These are phyloP conservation scores for Ophioceras dolichostomum DNA, from an alignment of 2,329 filamentous ascomycete genomes.

Conservation along the genomic window DNA sequence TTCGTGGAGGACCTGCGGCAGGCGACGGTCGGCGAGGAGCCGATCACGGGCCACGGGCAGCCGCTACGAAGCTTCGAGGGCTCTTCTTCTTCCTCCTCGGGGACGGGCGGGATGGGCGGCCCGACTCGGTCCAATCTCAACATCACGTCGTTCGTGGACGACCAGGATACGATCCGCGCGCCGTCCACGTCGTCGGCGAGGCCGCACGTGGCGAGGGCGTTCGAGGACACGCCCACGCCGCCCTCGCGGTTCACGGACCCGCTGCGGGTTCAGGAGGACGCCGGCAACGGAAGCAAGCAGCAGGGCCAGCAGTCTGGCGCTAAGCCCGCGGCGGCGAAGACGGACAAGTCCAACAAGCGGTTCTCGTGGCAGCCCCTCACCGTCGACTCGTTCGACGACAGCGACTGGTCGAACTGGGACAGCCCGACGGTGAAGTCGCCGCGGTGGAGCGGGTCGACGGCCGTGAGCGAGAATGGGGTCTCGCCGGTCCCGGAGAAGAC, in stretches of 20 bases:
- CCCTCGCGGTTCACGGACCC: constrained; percentile 7
- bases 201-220: constrained; percentile 28
- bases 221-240: constrained; percentile 19
- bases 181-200: constrained; percentile 22
- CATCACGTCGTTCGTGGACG: constrained; percentile 5
- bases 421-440: constrained; percentile 37
- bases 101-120: background rate
- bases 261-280: constrained; percentile 3
- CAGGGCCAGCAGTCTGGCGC: constrained; percentile 12
- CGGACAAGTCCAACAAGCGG: constrained; percentile 33
- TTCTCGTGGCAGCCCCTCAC: constrained; percentile 49
- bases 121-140: background rate
- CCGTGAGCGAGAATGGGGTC: constrained; percentile 34
- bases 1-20: constrained; percentile 94
- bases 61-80: constrained; percentile 6
- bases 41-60: constrained; percentile 40
- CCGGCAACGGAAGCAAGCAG: constrained; percentile 9
- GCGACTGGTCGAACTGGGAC: constrained; percentile 56
- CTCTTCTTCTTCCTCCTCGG: too few relatives aligned
- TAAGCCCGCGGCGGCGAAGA: constrained; percentile 17
- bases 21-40: constrained; percentile 91
- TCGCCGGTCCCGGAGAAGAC: constrained; percentile 31
- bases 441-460: constrained; percentile 53
- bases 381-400: constrained; percentile 45
- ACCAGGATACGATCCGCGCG: constrained; percentile 36